Percentiles rank a stretch among this genome's conserved stretches.
Evolutionary conservation across 495 filamentous ascomycete species (phyloP).

Genomic region (Penicillium cinerascens): DNA sequence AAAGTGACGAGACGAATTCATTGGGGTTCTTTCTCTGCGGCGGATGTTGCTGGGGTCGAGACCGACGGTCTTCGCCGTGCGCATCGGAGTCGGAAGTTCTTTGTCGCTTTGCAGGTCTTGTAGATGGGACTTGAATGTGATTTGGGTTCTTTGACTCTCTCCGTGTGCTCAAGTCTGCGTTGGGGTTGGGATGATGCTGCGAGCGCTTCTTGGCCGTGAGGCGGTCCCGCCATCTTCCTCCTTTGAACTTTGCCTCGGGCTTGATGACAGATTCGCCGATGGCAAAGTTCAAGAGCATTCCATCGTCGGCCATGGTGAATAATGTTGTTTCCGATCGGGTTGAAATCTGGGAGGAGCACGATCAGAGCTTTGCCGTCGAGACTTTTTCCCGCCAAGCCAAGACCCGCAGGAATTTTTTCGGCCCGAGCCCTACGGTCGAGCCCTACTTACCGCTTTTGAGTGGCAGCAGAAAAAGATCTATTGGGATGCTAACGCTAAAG

Average conservation of each 20-base stretch:
- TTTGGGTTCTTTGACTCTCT: conserved; percentile 38
- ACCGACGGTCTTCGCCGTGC: conserved; percentile 1
- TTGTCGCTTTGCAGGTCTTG: conserved; percentile 41
- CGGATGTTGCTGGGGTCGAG: conserved; percentile 16
- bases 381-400: conserved; percentile 25
- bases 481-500: neutral
- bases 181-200: conserved; percentile 44
- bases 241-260: conserved; percentile 68
- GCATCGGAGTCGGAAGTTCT: conserved; percentile 25
- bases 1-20: conserved; percentile 82
- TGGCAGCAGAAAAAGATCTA: neutral
- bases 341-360: neutral
- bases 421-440: conserved; percentile 32
- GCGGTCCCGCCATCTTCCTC: conserved; percentile 88
- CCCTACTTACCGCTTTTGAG: conserved; percentile 38
- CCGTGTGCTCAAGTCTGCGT: conserved; percentile 15
- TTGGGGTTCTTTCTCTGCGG: conserved; percentile 30
- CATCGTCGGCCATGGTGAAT: conserved; percentile 83
- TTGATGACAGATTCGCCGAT: conserved; percentile 60
- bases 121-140: conserved; percentile 29
- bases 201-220: conserved; percentile 73
- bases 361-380: conserved; percentile 19
- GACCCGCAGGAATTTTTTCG: conserved; percentile 37
- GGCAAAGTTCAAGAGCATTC: conserved; percentile 89
- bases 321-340: neutral